Conservation (phyloP, 306 rosid genomes). For the Castanea mollissima region DNA sequence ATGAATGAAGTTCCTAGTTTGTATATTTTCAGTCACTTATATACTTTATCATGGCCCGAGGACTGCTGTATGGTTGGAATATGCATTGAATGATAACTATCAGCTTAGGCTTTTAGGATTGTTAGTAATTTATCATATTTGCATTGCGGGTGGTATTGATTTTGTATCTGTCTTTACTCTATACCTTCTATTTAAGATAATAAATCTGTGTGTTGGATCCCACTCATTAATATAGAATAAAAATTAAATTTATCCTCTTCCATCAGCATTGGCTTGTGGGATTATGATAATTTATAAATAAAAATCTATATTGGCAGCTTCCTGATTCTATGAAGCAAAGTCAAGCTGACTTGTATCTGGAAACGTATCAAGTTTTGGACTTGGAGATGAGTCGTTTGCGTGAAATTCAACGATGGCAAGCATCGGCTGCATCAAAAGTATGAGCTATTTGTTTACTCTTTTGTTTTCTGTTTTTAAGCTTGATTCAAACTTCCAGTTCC, state of each 20-base stretch:
- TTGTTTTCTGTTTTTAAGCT: slow-evolving; percentile 9
- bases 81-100: too few relatives aligned
- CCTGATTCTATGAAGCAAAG: slow-evolving; percentile 99
- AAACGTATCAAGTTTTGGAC: slow-evolving; percentile 96
- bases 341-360: slow-evolving; percentile 95
- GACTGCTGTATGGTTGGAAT: too few relatives aligned
- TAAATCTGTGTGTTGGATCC: too few relatives aligned
- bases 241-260: not conserved
- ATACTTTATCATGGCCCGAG: not conserved
- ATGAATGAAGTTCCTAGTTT: not conserved
- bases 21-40: not conserved
- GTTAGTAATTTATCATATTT: not conserved
- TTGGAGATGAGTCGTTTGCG: slow-evolving; percentile 99
- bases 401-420: slow-evolving; percentile 97
- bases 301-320: slow-evolving; percentile 46
- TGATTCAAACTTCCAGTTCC: slow-evolving; percentile 14
- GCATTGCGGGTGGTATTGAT: too few relatives aligned
- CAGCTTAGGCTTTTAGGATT: not conserved
- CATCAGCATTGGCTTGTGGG: slow-evolving; percentile 1
- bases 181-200: too few relatives aligned
- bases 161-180: too few relatives aligned
- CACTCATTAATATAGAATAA: not conserved
- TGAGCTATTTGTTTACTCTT: not conserved
- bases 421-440: slow-evolving; percentile 92
- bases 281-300: slow-evolving; percentile 5